These are phyloP conservation scores for Aegilops speltoides DNA, from an alignment of 176 grass and related monocot species.

Conservation along the genomic window DNA sequence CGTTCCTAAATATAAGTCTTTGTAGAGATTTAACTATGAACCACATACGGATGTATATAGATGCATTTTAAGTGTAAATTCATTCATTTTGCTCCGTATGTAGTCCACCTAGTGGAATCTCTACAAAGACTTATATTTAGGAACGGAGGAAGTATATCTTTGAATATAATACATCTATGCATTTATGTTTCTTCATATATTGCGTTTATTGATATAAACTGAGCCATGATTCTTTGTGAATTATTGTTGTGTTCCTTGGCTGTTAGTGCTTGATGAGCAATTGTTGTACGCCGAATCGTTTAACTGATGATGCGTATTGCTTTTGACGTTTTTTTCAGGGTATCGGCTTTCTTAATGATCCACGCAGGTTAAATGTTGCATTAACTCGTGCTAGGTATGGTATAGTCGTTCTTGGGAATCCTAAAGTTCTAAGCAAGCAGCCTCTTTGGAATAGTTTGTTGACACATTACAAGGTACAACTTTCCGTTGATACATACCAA, in stretches of 20 bases:
- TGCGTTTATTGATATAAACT: constrained; percentile 9
- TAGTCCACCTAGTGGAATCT: no score
- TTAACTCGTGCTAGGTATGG: constrained; percentile 97
- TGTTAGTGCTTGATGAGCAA: constrained; percentile 10
- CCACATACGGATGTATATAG: no score
- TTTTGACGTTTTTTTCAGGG: constrained; percentile 53
- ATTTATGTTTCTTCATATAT: neutral
- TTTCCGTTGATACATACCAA: neutral
- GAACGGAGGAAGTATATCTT: neutral
- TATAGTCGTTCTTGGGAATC: constrained; percentile 97
- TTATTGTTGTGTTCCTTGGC: neutral
- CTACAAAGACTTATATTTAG: no score
- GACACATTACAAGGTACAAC: constrained; percentile 94
- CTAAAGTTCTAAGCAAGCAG: constrained; percentile 99
- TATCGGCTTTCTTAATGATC: constrained; percentile 99
- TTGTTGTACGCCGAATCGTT: neutral
- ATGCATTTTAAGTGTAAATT: no score
- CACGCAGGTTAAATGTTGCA: constrained; percentile 97
- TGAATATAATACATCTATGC: constrained; percentile 12
- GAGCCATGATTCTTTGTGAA: neutral
- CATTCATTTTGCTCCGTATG: no score
- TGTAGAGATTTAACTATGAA: no score
- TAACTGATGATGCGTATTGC: constrained; percentile 9
- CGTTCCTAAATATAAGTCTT: neutral
- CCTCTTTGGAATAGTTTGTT: constrained; percentile 99